These are phyloP conservation scores for Bruguiera hainesii DNA, from an alignment of 441 rosid genomes.

Conservation along the genomic window DNA sequence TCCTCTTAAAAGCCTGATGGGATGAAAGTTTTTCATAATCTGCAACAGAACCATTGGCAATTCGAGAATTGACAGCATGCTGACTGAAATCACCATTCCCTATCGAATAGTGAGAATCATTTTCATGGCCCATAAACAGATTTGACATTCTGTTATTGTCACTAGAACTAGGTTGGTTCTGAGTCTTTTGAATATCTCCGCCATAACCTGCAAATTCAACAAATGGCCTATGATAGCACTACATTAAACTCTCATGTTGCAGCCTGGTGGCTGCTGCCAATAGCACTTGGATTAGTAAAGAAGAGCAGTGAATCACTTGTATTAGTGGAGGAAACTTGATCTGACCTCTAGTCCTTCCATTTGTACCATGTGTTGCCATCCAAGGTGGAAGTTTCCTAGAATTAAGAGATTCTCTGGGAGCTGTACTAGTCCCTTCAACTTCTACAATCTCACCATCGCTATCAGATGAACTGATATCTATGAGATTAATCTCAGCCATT, in stretches of 20 bases:
- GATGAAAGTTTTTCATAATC: conserved; percentile 60
- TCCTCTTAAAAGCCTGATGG: conserved; percentile 64
- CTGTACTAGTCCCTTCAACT: conserved; percentile 9
- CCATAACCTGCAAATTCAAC: conserved; percentile 41
- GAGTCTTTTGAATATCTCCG: conserved; percentile 27
- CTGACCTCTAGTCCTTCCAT: conserved; percentile 29
- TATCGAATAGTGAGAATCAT: conserved; percentile 30
- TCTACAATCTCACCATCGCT: conserved; percentile 50
- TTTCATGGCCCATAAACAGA: conserved; percentile 20
- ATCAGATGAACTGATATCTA: conserved; percentile 65
- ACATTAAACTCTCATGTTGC: conserved; percentile 17
- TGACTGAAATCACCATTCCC: conserved; percentile 42
- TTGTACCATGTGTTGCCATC: conserved; percentile 23
- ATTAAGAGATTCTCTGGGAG: conserved; percentile 17
- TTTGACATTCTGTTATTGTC: conserved; percentile 29
- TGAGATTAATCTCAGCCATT: conserved; percentile 42
- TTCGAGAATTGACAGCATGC: conserved; percentile 43
- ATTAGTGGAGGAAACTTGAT: conserved; percentile 6
- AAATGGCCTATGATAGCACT: conserved; percentile 10
- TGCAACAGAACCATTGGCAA: conserved; percentile 41
- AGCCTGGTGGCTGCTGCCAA: not conserved
- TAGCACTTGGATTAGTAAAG: not conserved
- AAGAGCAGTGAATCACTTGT: not conserved
- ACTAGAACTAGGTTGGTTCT: conserved; percentile 19
- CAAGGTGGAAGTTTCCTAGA: conserved; percentile 45